Base-by-base conservation (phyloP, 73 alveolate genomes). In the Stentor roeselii region DNA sequence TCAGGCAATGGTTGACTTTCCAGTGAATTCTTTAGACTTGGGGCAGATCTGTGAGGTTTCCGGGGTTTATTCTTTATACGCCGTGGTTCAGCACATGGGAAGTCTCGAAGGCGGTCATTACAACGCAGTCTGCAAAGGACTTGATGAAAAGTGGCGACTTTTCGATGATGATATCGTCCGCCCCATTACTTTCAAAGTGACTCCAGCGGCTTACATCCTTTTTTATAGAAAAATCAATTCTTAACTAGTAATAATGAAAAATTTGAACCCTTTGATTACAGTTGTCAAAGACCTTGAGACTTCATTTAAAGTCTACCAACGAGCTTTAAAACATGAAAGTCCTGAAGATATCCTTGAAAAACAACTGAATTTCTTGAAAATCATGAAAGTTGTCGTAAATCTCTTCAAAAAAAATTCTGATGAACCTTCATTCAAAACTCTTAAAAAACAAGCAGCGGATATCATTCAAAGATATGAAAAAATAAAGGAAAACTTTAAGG, bases 21-120 rank as follows among this genome's bases (percentile, higher is more conserved):
- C 95, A 39, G 84, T 93, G 3, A 76, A 80, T 83, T 84, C 82
- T 61, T 82, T 88, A 60, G 95, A 93, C 76, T 60, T 91, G 84
- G 84, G 90, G 78, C 95, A 93, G 3, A 93, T 75, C 84, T 83
- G 91, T 39, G 14, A 6, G n/a, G 21, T 15, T 59, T 60, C 84
- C 6, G 82, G 88, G 38, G 86, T 92, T 60, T 97, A 92, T 89
- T 96, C 87, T 84, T 89, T 93, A 60, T 97, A 90, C 88, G 99
- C 99, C 0, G 99, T 97, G 31, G 90, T 98, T 67, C 94, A 95
- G 86, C 99, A 97, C 84, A 96, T 89, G 82, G 99, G 99, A 35
- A 75, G 91, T 39, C 88, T 95, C 27, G 95, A 95, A 0, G 98
- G 96, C 21, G 99, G 99, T 0, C 99, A 98, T 90, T 98, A 97